Base-by-base conservation (phyloP, 371 early-diverging fungal species). In the Batkoa obscura region DNA sequence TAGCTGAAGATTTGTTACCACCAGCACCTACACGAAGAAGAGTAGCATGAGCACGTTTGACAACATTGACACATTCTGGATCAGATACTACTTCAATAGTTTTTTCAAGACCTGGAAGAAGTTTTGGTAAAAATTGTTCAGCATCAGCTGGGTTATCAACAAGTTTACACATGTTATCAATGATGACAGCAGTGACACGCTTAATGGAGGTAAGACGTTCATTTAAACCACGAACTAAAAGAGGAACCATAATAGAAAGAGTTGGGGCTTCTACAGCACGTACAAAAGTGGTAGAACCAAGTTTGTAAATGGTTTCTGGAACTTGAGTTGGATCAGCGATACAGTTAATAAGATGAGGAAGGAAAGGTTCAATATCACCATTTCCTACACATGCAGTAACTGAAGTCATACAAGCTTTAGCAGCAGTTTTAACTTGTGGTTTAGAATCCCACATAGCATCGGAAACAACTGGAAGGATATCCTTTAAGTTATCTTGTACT, bases 81-180 rank as follows among this genome's bases (percentile, higher is more conserved):
- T 81, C 79, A 37, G 84, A 80, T 52, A 76, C 83, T n/a, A 78
- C 74, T 43, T 88, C 88, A 45, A 80, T 75, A 54, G 83, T 74
- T 56, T 76, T 72, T 53, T 84, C 79, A 39, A 88, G 68, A 56
- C 81, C 84, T 23, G 88, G 88, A 49, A 88, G 64, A 58, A 88
- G 71, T 58, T 77, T 70, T 51, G 86, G 86, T 68, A 88, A 67
- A 74, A 88, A 88, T 62, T 79, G 86, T n/a, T 76, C 80, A 55
- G 85, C 86, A 30, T 83, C 81, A 53, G 72, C 73, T 34, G 88
- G 86, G 66, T 83, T 76, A 60, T 79, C 72, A 58, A 85, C 86
- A 39, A 88, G 76, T 71, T 86, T 86, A 65, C 78, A 85, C 78
- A 88, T 78, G 68, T 88, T 88, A 65, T 83, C 82, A 49, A 87